Evolutionary conservation across 495 filamentous ascomycete genomes (phyloP).

Genomic region (Aspergillus panamensis): DNA sequence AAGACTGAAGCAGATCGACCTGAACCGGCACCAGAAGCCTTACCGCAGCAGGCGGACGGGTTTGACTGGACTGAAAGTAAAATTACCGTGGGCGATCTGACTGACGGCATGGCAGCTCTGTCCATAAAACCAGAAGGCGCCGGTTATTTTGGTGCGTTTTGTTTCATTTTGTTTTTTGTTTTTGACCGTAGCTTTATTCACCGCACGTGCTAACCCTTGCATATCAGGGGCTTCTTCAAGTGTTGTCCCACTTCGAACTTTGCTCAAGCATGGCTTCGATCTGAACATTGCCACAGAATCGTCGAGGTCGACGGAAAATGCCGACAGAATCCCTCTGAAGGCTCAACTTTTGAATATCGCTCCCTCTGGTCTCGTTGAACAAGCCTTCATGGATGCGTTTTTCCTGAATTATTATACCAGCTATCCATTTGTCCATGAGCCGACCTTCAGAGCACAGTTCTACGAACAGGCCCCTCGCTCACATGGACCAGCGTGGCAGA

Average conservation of each 20-base stretch:
- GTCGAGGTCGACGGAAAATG: conserved; percentile 19
- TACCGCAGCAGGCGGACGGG: conserved; percentile 49
- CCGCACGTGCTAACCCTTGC: conserved; percentile 12
- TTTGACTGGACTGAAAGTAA: conserved; percentile 53
- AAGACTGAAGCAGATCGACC: conserved; percentile 37
- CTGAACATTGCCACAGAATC: conserved; percentile 40
- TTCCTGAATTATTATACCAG: conserved; percentile 51
- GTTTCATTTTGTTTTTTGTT: neutral
- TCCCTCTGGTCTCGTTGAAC: conserved; percentile 43
- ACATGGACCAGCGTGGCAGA: conserved; percentile 49
- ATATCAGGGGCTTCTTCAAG: conserved; percentile 42
- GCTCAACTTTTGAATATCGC: conserved; percentile 42
- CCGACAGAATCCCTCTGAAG: conserved; percentile 37
- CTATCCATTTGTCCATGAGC: conserved; percentile 55
- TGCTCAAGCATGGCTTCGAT: conserved; percentile 47
- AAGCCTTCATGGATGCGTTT: conserved; percentile 50
- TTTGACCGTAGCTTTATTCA: neutral
- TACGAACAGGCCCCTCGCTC: conserved; percentile 48
- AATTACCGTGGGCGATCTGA: conserved; percentile 42
- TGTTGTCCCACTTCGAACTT: conserved; percentile 43
- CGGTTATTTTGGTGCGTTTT: conserved; percentile 46
- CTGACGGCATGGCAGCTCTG: conserved; percentile 53
- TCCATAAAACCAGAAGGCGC: conserved; percentile 48
- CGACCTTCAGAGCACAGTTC: conserved; percentile 53
- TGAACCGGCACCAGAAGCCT: conserved; percentile 42